These are phyloP conservation scores for Torulaspora indica DNA, from an alignment of 805 yeast genomes.

Conservation along the genomic window DNA sequence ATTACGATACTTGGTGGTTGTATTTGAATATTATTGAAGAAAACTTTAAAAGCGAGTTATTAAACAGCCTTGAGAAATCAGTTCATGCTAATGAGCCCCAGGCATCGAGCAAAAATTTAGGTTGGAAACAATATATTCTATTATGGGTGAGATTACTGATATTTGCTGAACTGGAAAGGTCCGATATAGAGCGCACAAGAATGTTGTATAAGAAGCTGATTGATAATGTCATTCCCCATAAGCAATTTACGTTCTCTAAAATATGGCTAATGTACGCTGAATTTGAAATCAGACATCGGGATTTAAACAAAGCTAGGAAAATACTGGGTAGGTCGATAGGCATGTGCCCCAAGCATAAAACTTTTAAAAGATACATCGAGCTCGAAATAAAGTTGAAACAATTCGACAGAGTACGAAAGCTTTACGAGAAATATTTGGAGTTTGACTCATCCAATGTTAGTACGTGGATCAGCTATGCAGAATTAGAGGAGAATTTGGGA, in stretches of 20 bases:
- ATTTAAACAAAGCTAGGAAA: constrained; percentile 54
- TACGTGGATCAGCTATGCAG: constrained; percentile 62
- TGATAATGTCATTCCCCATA: constrained; percentile 49
- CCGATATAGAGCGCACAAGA: constrained; percentile 46
- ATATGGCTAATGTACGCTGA: constrained; percentile 69
- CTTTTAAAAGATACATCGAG: constrained; percentile 60
- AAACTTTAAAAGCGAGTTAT: constrained; percentile 21
- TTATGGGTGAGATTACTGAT: constrained; percentile 65
- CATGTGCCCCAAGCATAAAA: constrained; percentile 51
- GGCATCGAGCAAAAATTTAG: constrained; percentile 37
- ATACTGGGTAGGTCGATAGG: constrained; percentile 73
- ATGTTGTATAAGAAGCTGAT: constrained; percentile 48
- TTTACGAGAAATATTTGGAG: constrained; percentile 57
- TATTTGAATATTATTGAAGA: constrained; percentile 51
- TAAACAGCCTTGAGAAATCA: constrained; percentile 16
- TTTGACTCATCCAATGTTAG: constrained; percentile 21
- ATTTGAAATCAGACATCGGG: constrained; percentile 63
- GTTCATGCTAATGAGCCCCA: constrained; percentile 24
- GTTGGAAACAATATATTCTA: constrained; percentile 67
- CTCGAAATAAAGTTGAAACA: constrained; percentile 68
- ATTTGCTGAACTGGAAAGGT: constrained; percentile 50
- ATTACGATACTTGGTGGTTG: constrained; percentile 83
- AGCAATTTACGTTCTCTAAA: constrained; percentile 59
- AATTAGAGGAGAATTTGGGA: constrained; percentile 60
- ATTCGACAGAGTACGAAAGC: constrained; percentile 70